Conservation (phyloP, 1,139 yeast genomes). For the Yamadazyma spencermartinsiae region DNA sequence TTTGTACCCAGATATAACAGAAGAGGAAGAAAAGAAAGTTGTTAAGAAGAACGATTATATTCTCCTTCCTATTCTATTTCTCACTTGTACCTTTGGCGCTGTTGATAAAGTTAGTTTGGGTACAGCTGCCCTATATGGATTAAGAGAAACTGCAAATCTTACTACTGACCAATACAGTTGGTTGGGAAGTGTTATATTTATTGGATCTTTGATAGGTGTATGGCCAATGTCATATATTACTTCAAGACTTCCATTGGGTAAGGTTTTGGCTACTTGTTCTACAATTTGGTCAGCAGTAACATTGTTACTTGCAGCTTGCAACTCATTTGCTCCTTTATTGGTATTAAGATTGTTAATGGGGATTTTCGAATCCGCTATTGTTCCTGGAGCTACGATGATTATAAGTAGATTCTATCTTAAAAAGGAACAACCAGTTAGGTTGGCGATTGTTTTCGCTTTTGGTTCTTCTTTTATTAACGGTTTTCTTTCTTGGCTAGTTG, state of each 20-base stretch:
- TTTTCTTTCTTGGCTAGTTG: slow-evolving; percentile 30
- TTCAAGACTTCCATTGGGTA: slow-evolving; percentile 29
- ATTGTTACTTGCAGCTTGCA: slow-evolving; percentile 26
- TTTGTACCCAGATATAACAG: slow-evolving; percentile 18
- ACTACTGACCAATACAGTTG: slow-evolving; percentile 46
- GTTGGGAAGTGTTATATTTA: slow-evolving; percentile 45
- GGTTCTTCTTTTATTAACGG: slow-evolving; percentile 33
- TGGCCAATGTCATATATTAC: slow-evolving; percentile 36
- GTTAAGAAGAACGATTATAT: slow-evolving; percentile 36
- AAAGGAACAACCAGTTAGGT: slow-evolving; percentile 27
- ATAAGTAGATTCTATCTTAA: slow-evolving; percentile 30
- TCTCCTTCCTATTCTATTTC: slow-evolving; percentile 32
- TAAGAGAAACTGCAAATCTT: slow-evolving; percentile 34
- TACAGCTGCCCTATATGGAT: slow-evolving; percentile 46
- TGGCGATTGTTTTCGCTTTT: slow-evolving; percentile 27
- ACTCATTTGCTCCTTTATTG: slow-evolving; percentile 30
- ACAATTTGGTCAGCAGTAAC: slow-evolving; percentile 28
- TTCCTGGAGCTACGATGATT: slow-evolving; percentile 38
- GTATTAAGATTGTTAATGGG: slow-evolving; percentile 38
- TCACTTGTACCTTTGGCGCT: slow-evolving; percentile 40
- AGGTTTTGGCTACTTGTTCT: slow-evolving; percentile 27
- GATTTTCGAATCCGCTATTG: slow-evolving; percentile 36
- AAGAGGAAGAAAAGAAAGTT: slow-evolving; percentile 25
- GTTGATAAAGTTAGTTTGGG: slow-evolving; percentile 44
- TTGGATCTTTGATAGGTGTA: slow-evolving; percentile 47